Base-by-base conservation (phyloP, 345 rosid species). In the Hypericum androsaemum region DNA sequence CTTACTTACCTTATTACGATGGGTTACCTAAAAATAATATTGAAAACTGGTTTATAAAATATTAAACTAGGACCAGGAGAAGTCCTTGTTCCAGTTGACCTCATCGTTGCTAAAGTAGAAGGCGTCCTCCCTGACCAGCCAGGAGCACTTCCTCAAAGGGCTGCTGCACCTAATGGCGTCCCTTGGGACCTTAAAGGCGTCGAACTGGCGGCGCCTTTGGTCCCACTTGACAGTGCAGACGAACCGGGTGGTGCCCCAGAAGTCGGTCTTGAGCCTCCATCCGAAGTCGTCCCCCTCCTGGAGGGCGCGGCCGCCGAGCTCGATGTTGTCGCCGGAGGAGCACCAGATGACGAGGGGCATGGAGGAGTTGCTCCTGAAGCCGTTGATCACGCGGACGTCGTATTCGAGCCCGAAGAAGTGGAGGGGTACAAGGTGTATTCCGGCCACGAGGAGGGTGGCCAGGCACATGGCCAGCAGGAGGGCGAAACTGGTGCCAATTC, bases 241-340 rank as follows among this genome's bases (percentile, higher is more conserved):
- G 75, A 68, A 78, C 38, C 39, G 59, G 37, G 58, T 56, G 6
- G 42, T 55, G 12, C 74, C 74, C 86, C 83, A 77, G 8, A 83
- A 45, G 45, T 60, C 59, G 38, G 77, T 77, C 51, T 3, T 71
- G 9, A 66, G 67, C 5, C 74, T 79, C 97, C 97, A 89, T n/a
- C 81, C 61, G 57, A 73, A 86, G 52, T 83, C 94, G 3, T 89
- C 97, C 7, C 97, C 94, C 55, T 83, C 95, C 63, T 89, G 95
- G 28, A 89, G 86, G 5, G 97, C 95, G 1, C 95, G 87, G 32
- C 97, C 88, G n/a, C 97, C 97, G 5, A 89, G 70, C 44, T 89
- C 95, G 17, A 22, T 1, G 32, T 64, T 66, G 14, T 64, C 74
- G 10, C 72, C 65, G 3, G 83, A 80, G 6, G 74, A 64, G 72